Conservation (phyloP, 2,329 filamentous ascomycete genomes). For the Claviceps capensis region DNA sequence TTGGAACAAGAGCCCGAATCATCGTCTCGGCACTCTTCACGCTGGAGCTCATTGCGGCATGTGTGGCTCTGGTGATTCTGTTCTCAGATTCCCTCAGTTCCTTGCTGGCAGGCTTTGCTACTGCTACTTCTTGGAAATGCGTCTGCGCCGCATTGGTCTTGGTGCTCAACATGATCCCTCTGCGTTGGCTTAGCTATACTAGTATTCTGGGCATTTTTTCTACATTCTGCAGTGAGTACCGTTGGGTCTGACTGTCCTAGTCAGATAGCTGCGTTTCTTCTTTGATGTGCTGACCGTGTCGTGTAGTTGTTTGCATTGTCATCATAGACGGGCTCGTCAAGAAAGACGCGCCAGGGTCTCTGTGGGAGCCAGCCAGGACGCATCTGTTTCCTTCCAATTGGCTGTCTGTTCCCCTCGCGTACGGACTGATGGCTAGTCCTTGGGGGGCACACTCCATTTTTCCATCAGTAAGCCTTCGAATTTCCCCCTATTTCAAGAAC, state of each 20-base stretch:
- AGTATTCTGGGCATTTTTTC: constrained; percentile 87
- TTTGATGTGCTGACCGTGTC: neutral
- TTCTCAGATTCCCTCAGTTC: constrained; percentile 81
- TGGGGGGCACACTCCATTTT: constrained; percentile 58
- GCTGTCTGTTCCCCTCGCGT: constrained; percentile 73
- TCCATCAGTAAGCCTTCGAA: constrained; percentile 47
- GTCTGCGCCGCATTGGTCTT: constrained; percentile 66
- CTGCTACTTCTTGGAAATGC: constrained; percentile 67
- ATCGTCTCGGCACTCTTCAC: constrained; percentile 78
- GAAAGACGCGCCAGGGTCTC: constrained; percentile 62
- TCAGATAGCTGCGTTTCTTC: no score
- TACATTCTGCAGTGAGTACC: constrained; percentile 66
- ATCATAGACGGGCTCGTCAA: constrained; percentile 81
- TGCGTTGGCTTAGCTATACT: constrained; percentile 76
- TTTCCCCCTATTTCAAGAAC: neutral
- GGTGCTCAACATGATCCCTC: constrained; percentile 71
- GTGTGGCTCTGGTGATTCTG: constrained; percentile 80
- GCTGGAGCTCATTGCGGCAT: constrained; percentile 74
- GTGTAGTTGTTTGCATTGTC: constrained; percentile 70
- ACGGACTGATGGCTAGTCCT: constrained; percentile 75
- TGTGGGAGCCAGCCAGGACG: constrained; percentile 66
- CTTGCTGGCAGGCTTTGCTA: constrained; percentile 55
- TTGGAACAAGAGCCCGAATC: constrained; percentile 68
- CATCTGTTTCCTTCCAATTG: constrained; percentile 77
- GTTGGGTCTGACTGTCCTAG: no score